Evolutionary conservation across 805 yeast genomes (phyloP).

Genomic region (Kodamaea kaohsiungensis): DNA sequence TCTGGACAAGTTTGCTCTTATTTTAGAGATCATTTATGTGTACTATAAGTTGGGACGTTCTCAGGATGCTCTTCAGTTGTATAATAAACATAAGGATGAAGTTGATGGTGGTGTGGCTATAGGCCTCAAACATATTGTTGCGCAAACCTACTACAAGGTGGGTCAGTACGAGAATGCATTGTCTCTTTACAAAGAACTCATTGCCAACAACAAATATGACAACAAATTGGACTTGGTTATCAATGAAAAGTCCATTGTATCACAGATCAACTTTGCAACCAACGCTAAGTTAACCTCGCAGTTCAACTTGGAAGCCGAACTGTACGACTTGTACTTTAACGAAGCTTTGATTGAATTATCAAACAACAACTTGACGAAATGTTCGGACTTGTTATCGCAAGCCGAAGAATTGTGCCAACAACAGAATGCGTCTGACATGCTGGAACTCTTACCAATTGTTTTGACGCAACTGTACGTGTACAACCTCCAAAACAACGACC

Average conservation of each 20-base stretch:
- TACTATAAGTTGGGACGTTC: conserved; percentile 57
- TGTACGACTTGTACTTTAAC: conserved; percentile 65
- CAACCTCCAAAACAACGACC: conserved; percentile 31
- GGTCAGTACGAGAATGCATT: conserved; percentile 48
- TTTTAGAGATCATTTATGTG: conserved; percentile 58
- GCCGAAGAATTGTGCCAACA: conserved; percentile 46
- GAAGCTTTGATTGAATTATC: conserved; percentile 52
- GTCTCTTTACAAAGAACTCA: conserved; percentile 45
- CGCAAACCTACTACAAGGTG: conserved; percentile 53
- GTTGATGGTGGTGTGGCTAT: conserved; percentile 20
- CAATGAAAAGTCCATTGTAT: conserved; percentile 68
- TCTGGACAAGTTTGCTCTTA: conserved; percentile 30
- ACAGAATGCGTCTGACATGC: conserved; percentile 39
- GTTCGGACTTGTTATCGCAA: conserved; percentile 45
- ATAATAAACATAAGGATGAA: conserved; percentile 10
- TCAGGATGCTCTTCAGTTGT: conserved; percentile 24
- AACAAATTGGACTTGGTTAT: conserved; percentile 55
- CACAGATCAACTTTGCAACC: conserved; percentile 40
- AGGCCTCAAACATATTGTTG: conserved; percentile 50
- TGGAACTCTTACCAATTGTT: conserved; percentile 61
- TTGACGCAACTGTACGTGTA: conserved; percentile 61
- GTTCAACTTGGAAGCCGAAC: conserved; percentile 13
- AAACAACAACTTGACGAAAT: conserved; percentile 36
- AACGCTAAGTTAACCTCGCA: conserved; percentile 7
- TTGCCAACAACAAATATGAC: conserved; percentile 37